Conservation (phyloP, 257 asterid genomes). For the Gentiana macrophylla region DNA sequence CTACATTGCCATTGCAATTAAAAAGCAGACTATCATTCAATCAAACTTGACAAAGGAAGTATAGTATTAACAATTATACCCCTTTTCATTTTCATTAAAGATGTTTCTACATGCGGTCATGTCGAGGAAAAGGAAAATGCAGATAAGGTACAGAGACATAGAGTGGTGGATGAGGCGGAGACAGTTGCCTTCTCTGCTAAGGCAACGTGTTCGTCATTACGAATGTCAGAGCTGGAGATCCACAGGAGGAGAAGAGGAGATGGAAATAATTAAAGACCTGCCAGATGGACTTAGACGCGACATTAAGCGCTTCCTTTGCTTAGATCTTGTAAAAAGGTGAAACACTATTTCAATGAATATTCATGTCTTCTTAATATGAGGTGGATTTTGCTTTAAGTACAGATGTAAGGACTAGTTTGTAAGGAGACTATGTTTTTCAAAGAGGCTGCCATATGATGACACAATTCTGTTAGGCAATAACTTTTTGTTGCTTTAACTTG, state of each 20-base stretch:
- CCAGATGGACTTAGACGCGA: constrained; percentile 34
- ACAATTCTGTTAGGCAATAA: too few species aligned
- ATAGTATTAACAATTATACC: too few species aligned
- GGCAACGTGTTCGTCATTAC: constrained; percentile 20
- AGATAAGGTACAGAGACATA: constrained; percentile 16
- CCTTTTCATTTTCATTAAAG: constrained; percentile 5
- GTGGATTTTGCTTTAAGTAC: too few species aligned
- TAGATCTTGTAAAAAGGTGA: constrained; percentile 23
- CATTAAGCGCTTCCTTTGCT: constrained; percentile 27
- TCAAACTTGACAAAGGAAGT: not conserved
- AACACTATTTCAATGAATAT: not conserved
- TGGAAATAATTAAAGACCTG: constrained; percentile 19
- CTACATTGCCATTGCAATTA: not conserved
- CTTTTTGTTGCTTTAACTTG: not conserved
- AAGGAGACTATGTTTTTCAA: not conserved
- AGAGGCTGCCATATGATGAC: too few species aligned
- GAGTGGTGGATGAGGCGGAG: constrained; percentile 34
- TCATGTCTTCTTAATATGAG: not conserved
- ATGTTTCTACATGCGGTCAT: constrained; percentile 23
- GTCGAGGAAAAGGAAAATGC: constrained; percentile 26
- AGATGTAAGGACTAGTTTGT: not conserved
- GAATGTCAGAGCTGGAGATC: constrained; percentile 23
- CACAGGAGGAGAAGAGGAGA: constrained; percentile 21
- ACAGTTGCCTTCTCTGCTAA: constrained; percentile 15
- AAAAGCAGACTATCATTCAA: not conserved